These are phyloP conservation scores for Aspergillus sp. DNA, from an alignment of 2,329 filamentous ascomycete species.

Conservation along the genomic window DNA sequence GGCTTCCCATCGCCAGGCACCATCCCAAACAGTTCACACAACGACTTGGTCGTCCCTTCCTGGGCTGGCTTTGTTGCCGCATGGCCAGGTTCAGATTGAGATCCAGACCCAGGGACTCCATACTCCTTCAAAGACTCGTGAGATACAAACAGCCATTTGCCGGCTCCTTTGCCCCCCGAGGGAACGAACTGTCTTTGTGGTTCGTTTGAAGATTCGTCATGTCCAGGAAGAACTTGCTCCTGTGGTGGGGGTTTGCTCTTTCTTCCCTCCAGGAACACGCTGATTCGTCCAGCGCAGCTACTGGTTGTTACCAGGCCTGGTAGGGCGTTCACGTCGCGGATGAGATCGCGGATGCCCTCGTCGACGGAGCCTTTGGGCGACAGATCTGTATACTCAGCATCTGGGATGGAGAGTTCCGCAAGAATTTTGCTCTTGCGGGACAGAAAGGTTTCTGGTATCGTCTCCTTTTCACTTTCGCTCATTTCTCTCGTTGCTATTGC, in stretches of 20 bases:
- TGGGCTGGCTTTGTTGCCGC: constrained; percentile 14
- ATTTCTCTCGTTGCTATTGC: constrained; percentile 5
- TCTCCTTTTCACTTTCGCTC: constrained; percentile 3
- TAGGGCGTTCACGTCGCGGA: constrained; percentile 72
- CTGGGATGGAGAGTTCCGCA: constrained; percentile 65
- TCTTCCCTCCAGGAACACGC: constrained; percentile 80
- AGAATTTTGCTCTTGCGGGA: constrained; percentile 73
- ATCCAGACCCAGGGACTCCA: background rate
- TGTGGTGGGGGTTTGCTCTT: constrained; percentile 41
- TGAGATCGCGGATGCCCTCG: constrained; percentile 71
- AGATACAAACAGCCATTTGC: constrained; percentile 83
- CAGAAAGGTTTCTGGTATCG: constrained; percentile 46
- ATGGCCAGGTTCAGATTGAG: background rate
- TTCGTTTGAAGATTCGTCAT: constrained; percentile 6
- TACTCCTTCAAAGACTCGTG: constrained; percentile 65
- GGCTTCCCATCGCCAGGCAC: constrained; percentile 31
- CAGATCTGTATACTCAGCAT: constrained; percentile 72
- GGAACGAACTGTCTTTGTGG: constrained; percentile 50
- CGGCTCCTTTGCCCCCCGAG: constrained; percentile 80
- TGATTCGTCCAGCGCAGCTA: constrained; percentile 84
- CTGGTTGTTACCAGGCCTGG: constrained; percentile 85
- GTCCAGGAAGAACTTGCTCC: background rate
- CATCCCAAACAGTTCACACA: constrained; percentile 46
- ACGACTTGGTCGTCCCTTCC: constrained; percentile 27
- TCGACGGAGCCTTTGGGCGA: constrained; percentile 91